Percentiles rank a stretch among this genome's conserved stretches.
phyloP scores from a whole-genome alignment of 805 yeast species.

The Zygosaccharomyces lentus region DNA sequence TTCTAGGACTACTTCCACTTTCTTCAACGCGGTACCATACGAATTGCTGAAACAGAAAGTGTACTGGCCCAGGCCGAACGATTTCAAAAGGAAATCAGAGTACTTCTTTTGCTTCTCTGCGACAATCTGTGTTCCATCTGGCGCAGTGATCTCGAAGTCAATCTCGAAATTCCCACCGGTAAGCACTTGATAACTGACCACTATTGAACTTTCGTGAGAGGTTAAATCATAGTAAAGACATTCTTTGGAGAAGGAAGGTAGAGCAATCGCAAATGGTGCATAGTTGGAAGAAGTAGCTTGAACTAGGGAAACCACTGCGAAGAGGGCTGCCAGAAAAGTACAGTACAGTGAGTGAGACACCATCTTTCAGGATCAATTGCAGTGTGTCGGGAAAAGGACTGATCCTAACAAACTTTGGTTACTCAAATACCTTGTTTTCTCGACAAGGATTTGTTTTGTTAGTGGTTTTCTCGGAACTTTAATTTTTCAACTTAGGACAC shows the following conservation, averaged over 20 bases:
- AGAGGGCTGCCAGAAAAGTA: slow-evolving; percentile 1
- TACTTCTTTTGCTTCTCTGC: slow-evolving; percentile 55
- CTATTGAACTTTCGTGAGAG: slow-evolving; percentile 38
- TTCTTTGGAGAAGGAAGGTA: slow-evolving; percentile 43
- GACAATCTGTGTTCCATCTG: slow-evolving; percentile 46
- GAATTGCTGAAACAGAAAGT: slow-evolving; percentile 63
- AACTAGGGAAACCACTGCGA: slow-evolving; percentile 11
- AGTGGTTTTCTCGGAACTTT: background rate
- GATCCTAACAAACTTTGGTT: background rate
- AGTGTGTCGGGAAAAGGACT: background rate
- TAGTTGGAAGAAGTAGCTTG: slow-evolving; percentile 25
- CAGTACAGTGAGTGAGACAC: slow-evolving; percentile 3
- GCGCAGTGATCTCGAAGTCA: slow-evolving; percentile 56
- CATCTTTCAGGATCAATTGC: slow-evolving; percentile 1
- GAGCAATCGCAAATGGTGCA: slow-evolving; percentile 36
- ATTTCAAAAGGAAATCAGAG: slow-evolving; percentile 57
- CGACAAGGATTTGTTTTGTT: background rate
- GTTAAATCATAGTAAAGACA: slow-evolving; percentile 39
- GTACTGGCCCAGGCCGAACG: slow-evolving; percentile 57
- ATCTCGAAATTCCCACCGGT: slow-evolving; percentile 67
- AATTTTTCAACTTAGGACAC: background rate
- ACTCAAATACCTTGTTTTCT: background rate
- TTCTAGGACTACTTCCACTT: slow-evolving; percentile 57
- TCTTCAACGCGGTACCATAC: slow-evolving; percentile 60
- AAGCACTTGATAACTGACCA: slow-evolving; percentile 48